These are phyloP conservation scores for Staphylotrichum longicolle DNA, from an alignment of 495 filamentous ascomycete genomes.

Conservation along the genomic window DNA sequence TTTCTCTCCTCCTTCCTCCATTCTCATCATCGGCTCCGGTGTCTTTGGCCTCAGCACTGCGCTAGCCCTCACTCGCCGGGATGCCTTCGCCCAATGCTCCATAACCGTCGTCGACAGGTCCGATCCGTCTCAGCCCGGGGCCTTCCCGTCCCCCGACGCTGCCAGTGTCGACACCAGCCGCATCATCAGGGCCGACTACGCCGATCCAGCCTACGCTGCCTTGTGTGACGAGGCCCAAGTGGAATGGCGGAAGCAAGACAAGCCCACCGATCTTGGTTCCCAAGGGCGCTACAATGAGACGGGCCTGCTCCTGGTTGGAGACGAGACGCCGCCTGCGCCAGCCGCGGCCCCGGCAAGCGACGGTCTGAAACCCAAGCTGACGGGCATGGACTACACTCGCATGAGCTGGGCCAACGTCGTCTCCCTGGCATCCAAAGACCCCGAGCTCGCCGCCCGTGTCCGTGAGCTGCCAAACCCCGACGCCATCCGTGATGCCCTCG, in stretches of 20 bases:
- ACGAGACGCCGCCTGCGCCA: conserved; percentile 26
- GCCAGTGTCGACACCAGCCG: conserved; percentile 73
- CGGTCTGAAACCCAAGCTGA: conserved; percentile 40
- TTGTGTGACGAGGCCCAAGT: conserved; percentile 66
- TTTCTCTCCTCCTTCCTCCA: conserved; percentile 45
- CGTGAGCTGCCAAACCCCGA: conserved; percentile 50
- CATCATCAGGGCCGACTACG: conserved; percentile 81
- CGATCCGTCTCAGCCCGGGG: conserved; percentile 37
- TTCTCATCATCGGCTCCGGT: conserved; percentile 74
- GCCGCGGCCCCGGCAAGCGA: conserved; percentile 18
- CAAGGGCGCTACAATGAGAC: conserved; percentile 71
- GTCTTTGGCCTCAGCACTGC: conserved; percentile 76
- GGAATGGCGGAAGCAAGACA: conserved; percentile 65
- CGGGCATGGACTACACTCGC: conserved; percentile 62
- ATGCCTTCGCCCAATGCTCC: conserved; percentile 51
- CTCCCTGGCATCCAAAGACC: conserved; percentile 37
- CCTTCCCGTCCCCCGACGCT: conserved; percentile 66
- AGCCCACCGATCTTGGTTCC: conserved; percentile 51
- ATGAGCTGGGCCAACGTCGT: conserved; percentile 64
- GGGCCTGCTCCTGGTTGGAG: conserved; percentile 68
- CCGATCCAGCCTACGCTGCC: conserved; percentile 64
- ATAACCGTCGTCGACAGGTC: conserved; percentile 71
- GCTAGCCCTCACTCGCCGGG: conserved; percentile 55
- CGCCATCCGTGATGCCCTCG: conserved; percentile 48
- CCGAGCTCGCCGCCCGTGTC: conserved; percentile 47